A percentile compares a stretch with the other conserved stretches of the same genome.
These are phyloP conservation scores for Leishmania aethiopica DNA, from an alignment of 208 protist genomes.

Conservation along the genomic window DNA sequence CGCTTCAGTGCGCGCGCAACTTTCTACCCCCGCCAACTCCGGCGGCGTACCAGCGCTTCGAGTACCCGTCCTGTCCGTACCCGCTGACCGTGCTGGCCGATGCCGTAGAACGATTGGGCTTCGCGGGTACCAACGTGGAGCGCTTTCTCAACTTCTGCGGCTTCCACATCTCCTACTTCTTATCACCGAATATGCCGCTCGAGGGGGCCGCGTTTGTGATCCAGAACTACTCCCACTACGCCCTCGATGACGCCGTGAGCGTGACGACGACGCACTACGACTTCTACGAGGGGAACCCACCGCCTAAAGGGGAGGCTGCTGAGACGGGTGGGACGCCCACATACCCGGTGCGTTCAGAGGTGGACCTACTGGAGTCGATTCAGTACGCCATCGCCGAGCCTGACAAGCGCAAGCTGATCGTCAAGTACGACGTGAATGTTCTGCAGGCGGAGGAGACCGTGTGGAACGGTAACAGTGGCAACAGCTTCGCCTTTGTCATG, in stretches of 20 bases:
- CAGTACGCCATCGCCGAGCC: slow-evolving; percentile 43
- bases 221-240: slow-evolving; percentile 84
- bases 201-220: slow-evolving; percentile 65
- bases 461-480: slow-evolving; percentile 85
- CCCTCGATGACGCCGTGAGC: slow-evolving; percentile 64
- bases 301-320: slow-evolving; percentile 23
- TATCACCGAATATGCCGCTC: slow-evolving; percentile 81
- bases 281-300: slow-evolving; percentile 43
- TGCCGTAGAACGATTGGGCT: slow-evolving; percentile 78
- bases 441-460: slow-evolving; percentile 51
- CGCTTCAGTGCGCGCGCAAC: slow-evolving; percentile 65
- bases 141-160: slow-evolving; percentile 84
- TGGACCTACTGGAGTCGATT: slow-evolving; percentile 60
- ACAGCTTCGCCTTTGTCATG: slow-evolving; percentile 81
- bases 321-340: slow-evolving; percentile 15
- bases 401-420: slow-evolving; percentile 60
- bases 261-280: slow-evolving; percentile 74
- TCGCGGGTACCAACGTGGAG: slow-evolving; percentile 69
- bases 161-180: slow-evolving; percentile 89
- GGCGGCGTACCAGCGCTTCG: slow-evolving; percentile 63
- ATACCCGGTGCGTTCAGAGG: slow-evolving; percentile 47
- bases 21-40: slow-evolving; percentile 59
- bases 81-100: slow-evolving; percentile 88
- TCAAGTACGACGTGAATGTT: slow-evolving; percentile 73
- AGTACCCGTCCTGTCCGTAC: slow-evolving; percentile 85